phyloP scores from a whole-genome alignment of 2,329 filamentous ascomycete genomes.

The Herpotrichia juniperi region DNA sequence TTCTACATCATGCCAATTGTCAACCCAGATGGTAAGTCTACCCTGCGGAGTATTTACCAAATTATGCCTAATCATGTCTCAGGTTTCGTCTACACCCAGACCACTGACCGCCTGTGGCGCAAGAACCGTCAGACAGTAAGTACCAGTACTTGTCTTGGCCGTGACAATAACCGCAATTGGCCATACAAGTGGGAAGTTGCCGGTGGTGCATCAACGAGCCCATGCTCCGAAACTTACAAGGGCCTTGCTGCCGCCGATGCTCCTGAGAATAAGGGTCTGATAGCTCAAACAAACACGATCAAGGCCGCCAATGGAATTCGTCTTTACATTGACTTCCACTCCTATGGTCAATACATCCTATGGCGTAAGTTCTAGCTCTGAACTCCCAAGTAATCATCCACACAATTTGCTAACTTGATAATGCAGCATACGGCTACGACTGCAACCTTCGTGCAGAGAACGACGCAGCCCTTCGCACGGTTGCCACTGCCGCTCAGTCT shows the following conservation, averaged over 20 bases:
- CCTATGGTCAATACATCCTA: conserved; percentile 51
- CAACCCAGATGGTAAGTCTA: conserved; percentile 23
- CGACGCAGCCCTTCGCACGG: conserved; percentile 54
- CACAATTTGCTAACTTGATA: conserved; percentile 39
- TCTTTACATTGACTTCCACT: conserved; percentile 69
- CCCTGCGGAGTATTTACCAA: conserved; percentile 1
- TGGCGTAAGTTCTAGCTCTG: conserved; percentile 23
- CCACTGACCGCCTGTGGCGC: conserved; percentile 47
- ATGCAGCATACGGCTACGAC: conserved; percentile 64
- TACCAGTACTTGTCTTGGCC: conserved; percentile 39
- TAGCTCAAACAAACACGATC: conserved; percentile 49
- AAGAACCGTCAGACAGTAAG: conserved; percentile 46
- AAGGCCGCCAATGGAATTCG: conserved; percentile 56
- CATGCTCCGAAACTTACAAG: conserved; percentile 46
- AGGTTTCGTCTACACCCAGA: conserved; percentile 47
- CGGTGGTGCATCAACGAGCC: conserved; percentile 43
- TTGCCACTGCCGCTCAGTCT: conserved; percentile 55
- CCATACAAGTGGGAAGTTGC: conserved; percentile 43
- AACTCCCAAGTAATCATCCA: neutral
- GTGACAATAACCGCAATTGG: conserved; percentile 50
- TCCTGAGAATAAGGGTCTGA: conserved; percentile 48
- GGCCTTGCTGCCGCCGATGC: conserved; percentile 38
- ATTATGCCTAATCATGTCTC: conserved; percentile 22
- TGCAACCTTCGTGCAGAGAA: conserved; percentile 57
- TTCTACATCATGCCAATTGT: conserved; percentile 38